Evolutionary conservation across 306 rosid species (phyloP).

Genomic region (Medicago arabica): DNA sequence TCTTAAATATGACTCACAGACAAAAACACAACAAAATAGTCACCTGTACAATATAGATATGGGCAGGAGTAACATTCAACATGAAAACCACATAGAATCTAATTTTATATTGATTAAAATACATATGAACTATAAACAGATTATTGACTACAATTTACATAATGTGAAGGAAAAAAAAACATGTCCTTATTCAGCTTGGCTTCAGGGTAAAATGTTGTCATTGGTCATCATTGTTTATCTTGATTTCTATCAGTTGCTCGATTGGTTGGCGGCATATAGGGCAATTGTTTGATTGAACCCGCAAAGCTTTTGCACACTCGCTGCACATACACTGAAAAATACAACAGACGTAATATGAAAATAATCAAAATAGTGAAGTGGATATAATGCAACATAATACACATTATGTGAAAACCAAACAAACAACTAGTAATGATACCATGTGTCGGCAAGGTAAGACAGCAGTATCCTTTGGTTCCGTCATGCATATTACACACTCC

Average conservation of each 20-base stretch:
- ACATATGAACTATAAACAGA: slow-evolving; percentile 41
- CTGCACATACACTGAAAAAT: slow-evolving; percentile 91
- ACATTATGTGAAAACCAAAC: slow-evolving; percentile 2
- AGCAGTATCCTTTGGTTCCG: slow-evolving; percentile 87
- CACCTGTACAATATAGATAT: slow-evolving; percentile 34
- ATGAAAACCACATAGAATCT: slow-evolving; percentile 13
- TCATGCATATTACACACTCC: slow-evolving; percentile 99
- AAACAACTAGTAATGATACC: slow-evolving; percentile 55
- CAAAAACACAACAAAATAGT: slow-evolving; percentile 19
- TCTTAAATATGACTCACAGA: slow-evolving; percentile 42
- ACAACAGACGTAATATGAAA: slow-evolving; percentile 41
- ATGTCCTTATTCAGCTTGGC: slow-evolving; percentile 39
- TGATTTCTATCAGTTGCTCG: slow-evolving; percentile 86
- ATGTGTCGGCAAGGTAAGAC: slow-evolving; percentile 92
- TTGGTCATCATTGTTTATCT: slow-evolving; percentile 57
- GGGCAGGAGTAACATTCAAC: slow-evolving; percentile 5
- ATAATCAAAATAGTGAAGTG: slow-evolving; percentile 29
- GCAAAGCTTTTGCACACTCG: slow-evolving; percentile 86
- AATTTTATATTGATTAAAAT: not conserved
- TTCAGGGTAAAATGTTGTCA: slow-evolving; percentile 48
- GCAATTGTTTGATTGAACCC: slow-evolving; percentile 80
- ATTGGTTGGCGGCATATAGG: slow-evolving; percentile 97
- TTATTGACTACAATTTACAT: slow-evolving; percentile 50
- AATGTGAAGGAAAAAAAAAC: slow-evolving; percentile 26
- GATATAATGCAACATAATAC: slow-evolving; percentile 15